Base-by-base conservation (phyloP, 352 stramenopile genomes). In the Elongisporangium prolatum region DNA sequence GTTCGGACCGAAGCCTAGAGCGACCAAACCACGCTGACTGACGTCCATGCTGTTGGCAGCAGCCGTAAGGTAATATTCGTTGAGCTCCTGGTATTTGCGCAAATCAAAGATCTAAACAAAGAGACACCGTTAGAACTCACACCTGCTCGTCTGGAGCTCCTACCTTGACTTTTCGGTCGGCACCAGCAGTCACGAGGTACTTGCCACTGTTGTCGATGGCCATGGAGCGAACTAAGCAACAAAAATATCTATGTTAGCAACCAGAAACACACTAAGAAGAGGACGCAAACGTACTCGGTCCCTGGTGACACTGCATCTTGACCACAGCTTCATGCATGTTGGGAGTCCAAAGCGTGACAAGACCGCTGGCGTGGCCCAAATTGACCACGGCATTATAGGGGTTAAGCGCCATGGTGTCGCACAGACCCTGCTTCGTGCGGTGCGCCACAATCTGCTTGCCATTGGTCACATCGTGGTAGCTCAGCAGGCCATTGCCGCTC, bases 311-410 rank as follows among this genome's bases (percentile, higher is more conserved):
- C 50, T 99, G 86, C 77, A 99, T 97, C 71, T 98, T 98, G 50
- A 99, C 95, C 25, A 99, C 84, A 24, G 95, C 84, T 57, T 95
- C 83, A 21, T 72, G 61, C 87, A 88, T 97, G 64, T 96, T 96
- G 7, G 97, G 97, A 22, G 88, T 98, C 98, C 98, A 99, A 11
- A 99, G 79, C 20, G 96, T 98, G n/a, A 99, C 97, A 38, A 97
- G 95, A 38, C 98, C 98, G 72, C 97, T 99, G 38, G 84, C 83
- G 74, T 99, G 97, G 50, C 97, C 98, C 4, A 98, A 69, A 71
- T 99, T 96, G 17, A 99, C 73, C 16, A 99, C 89, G 21, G 93
- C 97, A 64, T 99, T 99, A 72, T 86, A 95, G 18, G 93, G 95
- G 79, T 99, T 99, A 57, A 98, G 90, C 49, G 78, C 77, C 74